Evolutionary conservation across 2,329 filamentous ascomycete species (phyloP), one percentile per base, ranked within the genome.

Genomic region (Calonectria pseudoturangicola): DNA sequence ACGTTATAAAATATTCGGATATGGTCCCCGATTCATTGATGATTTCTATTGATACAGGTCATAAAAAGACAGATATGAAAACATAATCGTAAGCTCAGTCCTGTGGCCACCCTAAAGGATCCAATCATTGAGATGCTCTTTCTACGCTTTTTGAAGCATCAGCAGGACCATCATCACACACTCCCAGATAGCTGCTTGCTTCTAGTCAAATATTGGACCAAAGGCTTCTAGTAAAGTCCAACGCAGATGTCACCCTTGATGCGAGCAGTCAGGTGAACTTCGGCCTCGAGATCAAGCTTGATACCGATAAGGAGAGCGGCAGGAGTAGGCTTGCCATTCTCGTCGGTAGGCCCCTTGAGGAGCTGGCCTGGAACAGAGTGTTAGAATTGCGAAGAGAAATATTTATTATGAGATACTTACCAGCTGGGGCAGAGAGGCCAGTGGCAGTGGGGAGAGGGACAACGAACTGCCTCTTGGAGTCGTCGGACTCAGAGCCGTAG

Each of bases 181-280:
- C 39, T 58, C 15, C 43, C 28, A 43, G 41, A 56, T 68, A 48
- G 48, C 30, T 58, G 43, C 67, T n/a, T 65, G 65, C 56, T 48
- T 58, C 48, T 28, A 12, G 15, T 50, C 27, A 10, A 39, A n/a
- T 33, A 58, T 30, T 58, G 28, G 15, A 30, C 36, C 8, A 36
- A 63, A 28, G 5, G 30, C 21, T 18, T 47, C 67, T 80, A 80
- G 76, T 80, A 80, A 33, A 80, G 79, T 36, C 79, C 79, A 63
- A 92, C 87, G n/a, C 88, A 87, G 77, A 92, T 91, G 80, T 92
- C 90, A 86, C 90, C 90, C 58, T 89, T 86, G 73, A 92, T 86
- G 64, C 90, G 83, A 54, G 90, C 90, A 25, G 90, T 92, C 75
- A 92, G 82, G 80, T 92, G 89, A 50, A 92, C 88, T 80, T 92